Evolutionary conservation across 2,329 filamentous ascomycete genomes (phyloP).

Genomic region (Sporothrix mexicana): DNA sequence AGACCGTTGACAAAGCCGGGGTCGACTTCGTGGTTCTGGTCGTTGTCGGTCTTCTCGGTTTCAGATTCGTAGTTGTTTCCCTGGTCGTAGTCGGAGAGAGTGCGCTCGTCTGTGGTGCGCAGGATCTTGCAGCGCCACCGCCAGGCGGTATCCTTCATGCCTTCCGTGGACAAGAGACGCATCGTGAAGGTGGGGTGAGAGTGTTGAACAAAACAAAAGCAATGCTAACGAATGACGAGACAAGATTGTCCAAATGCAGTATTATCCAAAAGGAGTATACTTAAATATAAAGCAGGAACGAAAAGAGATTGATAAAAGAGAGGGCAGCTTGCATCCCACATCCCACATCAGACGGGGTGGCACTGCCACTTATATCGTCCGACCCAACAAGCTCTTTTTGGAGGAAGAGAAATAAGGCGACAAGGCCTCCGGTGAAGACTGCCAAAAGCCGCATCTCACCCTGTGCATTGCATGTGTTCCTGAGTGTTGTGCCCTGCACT

Average conservation of each 20-base stretch:
- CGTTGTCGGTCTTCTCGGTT: constrained; percentile 20
- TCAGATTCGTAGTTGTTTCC: neutral
- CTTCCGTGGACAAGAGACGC: constrained; percentile 26
- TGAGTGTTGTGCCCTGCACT: neutral
- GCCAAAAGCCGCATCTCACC: neutral
- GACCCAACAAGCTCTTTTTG: no score
- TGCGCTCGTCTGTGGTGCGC: constrained; percentile 38
- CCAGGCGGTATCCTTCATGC: constrained; percentile 37
- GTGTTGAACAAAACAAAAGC: neutral
- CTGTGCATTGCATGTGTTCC: neutral
- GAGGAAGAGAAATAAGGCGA: no score
- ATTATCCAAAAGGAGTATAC: neutral
- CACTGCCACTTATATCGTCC: constrained; percentile 11
- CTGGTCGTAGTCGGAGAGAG: constrained; percentile 39
- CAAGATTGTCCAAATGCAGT: neutral
- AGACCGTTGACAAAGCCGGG: neutral
- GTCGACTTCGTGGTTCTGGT: neutral
- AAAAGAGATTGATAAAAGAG: constrained; percentile 1
- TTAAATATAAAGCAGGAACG: neutral
- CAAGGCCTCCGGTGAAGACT: neutral
- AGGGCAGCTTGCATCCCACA: neutral
- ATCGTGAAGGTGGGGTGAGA: neutral
- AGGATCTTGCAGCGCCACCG: constrained; percentile 41
- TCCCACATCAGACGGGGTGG: neutral
- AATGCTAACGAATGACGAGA: neutral